phyloP scores from a whole-genome alignment of 2,329 filamentous ascomycete genomes.

The Talaromyces rugulosus region DNA sequence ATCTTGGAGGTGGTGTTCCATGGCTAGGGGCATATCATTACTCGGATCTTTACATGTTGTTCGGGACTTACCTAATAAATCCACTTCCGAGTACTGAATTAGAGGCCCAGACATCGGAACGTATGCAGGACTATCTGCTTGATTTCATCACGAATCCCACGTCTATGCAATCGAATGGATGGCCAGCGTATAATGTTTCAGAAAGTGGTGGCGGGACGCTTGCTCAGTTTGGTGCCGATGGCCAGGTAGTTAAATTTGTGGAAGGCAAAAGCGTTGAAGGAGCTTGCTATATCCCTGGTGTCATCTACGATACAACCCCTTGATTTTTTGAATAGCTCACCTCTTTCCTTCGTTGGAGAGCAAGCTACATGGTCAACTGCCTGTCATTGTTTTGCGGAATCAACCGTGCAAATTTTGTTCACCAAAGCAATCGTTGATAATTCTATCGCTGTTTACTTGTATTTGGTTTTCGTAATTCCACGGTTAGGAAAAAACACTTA shows the following conservation, averaged over 20 bases:
- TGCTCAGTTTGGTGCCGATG: not conserved
- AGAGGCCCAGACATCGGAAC: not conserved
- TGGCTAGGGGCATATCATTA: conserved; percentile 1
- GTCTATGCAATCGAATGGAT: not conserved
- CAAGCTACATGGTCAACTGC: too few species aligned
- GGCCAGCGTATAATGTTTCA: not conserved
- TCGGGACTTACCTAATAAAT: not conserved
- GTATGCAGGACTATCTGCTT: not conserved
- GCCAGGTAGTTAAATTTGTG: not conserved
- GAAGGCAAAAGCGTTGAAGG: not conserved
- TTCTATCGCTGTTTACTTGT: not conserved
- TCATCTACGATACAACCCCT: too few species aligned
- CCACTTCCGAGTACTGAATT: not conserved
- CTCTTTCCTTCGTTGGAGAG: too few species aligned
- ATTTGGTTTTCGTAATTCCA: not conserved
- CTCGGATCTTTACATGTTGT: conserved; percentile 1
- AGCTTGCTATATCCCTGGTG: not conserved
- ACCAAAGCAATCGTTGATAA: not conserved
- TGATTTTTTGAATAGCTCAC: too few species aligned
- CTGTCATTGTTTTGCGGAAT: too few species aligned
- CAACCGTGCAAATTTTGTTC: too few species aligned
- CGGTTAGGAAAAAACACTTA: not conserved
- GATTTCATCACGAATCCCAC: not conserved
- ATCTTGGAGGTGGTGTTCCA: conserved; percentile 27
- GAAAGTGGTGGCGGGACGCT: not conserved